Conservation (phyloP, 2,329 filamentous ascomycete genomes). For the Sarocladium strictum region DNA sequence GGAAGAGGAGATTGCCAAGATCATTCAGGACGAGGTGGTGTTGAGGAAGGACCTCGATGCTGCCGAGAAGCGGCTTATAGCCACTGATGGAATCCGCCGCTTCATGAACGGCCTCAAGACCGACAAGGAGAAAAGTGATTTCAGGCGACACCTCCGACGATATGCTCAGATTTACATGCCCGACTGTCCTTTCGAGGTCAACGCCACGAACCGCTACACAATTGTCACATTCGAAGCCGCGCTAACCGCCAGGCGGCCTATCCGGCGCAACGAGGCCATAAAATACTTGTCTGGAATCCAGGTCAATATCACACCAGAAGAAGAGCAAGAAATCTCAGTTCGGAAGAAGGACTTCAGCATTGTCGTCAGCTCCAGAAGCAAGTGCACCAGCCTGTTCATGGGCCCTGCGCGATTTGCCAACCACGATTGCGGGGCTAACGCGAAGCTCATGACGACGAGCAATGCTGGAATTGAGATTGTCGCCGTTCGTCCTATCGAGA, state of each 20-base stretch:
- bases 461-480: conserved; percentile 87
- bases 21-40: conserved; percentile 62
- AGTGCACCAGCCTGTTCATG: conserved; percentile 85
- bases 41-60: conserved; percentile 64
- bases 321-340: conserved; percentile 74
- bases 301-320: conserved; percentile 85
- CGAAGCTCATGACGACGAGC: conserved; percentile 75
- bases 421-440: conserved; percentile 93
- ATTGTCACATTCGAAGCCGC: conserved; percentile 85
- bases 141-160: conserved; percentile 75
- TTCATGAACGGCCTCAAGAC: conserved; percentile 64
- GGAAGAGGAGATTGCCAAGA: conserved; percentile 54
- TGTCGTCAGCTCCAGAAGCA: conserved; percentile 87
- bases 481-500: conserved; percentile 71
- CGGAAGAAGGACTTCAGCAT: conserved; percentile 94
- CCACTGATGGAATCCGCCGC: conserved; percentile 66
- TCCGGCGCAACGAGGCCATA: conserved; percentile 77
- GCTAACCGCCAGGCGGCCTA: conserved; percentile 72
- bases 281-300: conserved; percentile 90
- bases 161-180: conserved; percentile 91
- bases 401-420: conserved; percentile 95
- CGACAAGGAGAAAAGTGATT: conserved; percentile 78
- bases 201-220: conserved; percentile 88
- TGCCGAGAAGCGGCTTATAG: conserved; percentile 68
- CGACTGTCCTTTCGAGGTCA: conserved; percentile 91